These are phyloP conservation scores for Alternaria arbusti DNA, from an alignment of 2,329 filamentous ascomycete genomes.

Conservation along the genomic window DNA sequence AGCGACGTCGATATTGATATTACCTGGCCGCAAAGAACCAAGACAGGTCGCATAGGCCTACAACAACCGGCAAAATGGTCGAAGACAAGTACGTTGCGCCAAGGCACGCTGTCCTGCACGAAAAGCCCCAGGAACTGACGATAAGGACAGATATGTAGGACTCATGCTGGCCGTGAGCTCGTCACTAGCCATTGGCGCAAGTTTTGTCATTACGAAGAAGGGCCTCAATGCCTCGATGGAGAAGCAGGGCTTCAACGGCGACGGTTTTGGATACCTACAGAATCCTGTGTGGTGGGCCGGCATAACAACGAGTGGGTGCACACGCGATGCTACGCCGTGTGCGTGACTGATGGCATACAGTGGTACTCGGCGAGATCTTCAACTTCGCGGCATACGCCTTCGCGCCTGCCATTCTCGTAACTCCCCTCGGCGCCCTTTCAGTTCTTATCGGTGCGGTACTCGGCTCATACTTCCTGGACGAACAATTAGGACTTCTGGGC, in stretches of 20 bases:
- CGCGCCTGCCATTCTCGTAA: constrained; percentile 97
- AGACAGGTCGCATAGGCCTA: constrained; percentile 15
- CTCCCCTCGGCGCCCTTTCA: constrained; percentile 88
- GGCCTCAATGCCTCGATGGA: constrained; percentile 90
- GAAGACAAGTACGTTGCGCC: constrained; percentile 50
- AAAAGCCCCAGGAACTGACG: constrained; percentile 26
- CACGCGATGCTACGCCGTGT: neutral
- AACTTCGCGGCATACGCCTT: constrained; percentile 99
- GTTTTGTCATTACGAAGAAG: constrained; percentile 99
- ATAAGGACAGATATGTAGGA: constrained; percentile 48
- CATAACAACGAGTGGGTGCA: constrained; percentile 78
- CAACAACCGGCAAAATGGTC: constrained; percentile 35
- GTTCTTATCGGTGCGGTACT: constrained; percentile 95
- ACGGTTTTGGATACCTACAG: constrained; percentile 91
- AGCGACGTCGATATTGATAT: neutral
- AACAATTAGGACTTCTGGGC: constrained; percentile 87
- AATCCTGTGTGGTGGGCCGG: constrained; percentile 98
- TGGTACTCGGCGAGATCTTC: constrained; percentile 90
- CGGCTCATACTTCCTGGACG: constrained; percentile 91
- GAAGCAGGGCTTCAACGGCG: constrained; percentile 93
- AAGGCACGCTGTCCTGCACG: neutral
- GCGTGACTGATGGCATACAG: constrained; percentile 55
- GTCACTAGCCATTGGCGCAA: constrained; percentile 66
- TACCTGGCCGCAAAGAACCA: constrained; percentile 2
- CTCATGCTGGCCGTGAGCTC: constrained; percentile 50